Evolutionary conservation across 495 filamentous ascomycete genomes (phyloP), one percentile per base, ranked within the genome.

Genomic region (Aspergillus biplanus): DNA sequence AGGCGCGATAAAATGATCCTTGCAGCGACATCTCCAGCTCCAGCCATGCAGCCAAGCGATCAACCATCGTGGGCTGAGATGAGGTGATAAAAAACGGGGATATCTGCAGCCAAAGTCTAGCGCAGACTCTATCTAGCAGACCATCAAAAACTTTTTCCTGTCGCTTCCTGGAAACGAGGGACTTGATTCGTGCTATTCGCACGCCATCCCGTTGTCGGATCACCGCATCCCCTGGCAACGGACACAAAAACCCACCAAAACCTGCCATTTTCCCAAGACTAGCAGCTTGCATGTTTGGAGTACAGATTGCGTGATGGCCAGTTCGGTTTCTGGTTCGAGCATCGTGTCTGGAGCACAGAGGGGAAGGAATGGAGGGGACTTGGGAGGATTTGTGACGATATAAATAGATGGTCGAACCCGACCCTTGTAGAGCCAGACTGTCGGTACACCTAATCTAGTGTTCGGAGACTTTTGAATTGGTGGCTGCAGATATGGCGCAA

Each of bases 121-220:
- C 11, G 39, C 11, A 21, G 8, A 16, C 8, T 8, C 21, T 13
- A 50, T 13, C 47, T 50, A 8, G 47, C 5, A 8, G 47, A 50
- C 4, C 1, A 1, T 27, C 21, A 27, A 2, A 27, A 27, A 27
- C 21, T 27, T 27, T 27, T 27, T 27, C 21, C 21, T 27, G 21
- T 27, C 21, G 21, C 21, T 27, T 1, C 8, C 39, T n/a, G 8
- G 39, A 9, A 44, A 9, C 8, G 47, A 21, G 5, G 5, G n/a
- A 7, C 0, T 21, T 11, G 47, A 6, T 50, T 18, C 4, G 5
- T 50, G 16, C 5, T 6, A 4, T 50, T 50, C 56, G 56, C 56
- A 59, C 56, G 56, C 56, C 56, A 59, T 59, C 56, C 56, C 56
- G 44, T 49, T 16, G 56, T 34, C n/a, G 21, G 56, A 59, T 59